These are phyloP conservation scores for Phragmites australis DNA, from an alignment of 176 grass and related monocot species.

Conservation along the genomic window DNA sequence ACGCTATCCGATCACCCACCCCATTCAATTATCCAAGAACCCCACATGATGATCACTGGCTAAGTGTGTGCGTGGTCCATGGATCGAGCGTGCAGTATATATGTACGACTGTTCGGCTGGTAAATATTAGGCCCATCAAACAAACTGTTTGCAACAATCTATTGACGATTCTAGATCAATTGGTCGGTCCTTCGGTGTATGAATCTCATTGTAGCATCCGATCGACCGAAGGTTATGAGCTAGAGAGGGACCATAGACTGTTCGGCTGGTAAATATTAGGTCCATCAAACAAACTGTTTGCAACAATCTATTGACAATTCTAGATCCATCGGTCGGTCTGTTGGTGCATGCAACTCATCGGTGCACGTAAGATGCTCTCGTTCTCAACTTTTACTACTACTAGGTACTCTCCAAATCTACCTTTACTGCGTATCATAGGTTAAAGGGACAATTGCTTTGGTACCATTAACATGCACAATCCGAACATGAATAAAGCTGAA, in stretches of 20 bases:
- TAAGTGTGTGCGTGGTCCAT: neutral
- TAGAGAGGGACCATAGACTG: too few species aligned
- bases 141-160: neutral
- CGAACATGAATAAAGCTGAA: constrained; percentile 14
- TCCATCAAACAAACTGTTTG: too few species aligned
- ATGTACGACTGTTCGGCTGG: too few species aligned
- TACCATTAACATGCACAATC: neutral
- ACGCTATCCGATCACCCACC: constrained; percentile 36
- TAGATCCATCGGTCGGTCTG: neutral
- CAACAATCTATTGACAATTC: neutral
- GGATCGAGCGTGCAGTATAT: neutral
- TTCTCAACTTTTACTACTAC: neutral
- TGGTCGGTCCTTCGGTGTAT: neutral
- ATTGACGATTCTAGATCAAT: neutral
- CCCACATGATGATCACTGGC: neutral
- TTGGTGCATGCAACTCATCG: neutral
- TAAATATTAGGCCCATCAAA: too few species aligned
- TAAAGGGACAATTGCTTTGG: neutral
- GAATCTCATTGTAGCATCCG: neutral
- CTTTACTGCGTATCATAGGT: neutral
- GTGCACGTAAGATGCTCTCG: neutral
- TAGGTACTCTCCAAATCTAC: neutral
- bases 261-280: too few species aligned
- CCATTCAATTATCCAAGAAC: constrained; percentile 23
- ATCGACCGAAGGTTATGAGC: too few species aligned